Evolutionary conservation across 2,329 filamentous ascomycete species (phyloP).

Genomic region (Juglanconis juglandina): DNA sequence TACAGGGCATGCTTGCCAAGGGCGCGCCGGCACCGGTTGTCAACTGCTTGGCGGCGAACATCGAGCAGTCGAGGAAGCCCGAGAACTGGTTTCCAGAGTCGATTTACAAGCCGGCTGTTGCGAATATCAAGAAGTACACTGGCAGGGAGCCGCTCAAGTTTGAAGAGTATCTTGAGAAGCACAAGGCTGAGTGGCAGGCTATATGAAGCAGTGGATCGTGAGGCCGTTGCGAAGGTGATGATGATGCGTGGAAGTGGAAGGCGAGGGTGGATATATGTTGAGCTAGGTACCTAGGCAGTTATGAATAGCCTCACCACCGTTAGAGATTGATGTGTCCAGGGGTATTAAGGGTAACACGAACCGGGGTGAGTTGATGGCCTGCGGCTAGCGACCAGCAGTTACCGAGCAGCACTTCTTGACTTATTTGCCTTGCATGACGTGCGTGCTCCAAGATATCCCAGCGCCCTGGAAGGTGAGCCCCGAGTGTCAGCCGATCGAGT

Average conservation of each 20-base stretch:
- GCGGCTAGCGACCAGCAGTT: no score
- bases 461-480: not conserved
- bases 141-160: slow-evolving; percentile 10
- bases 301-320: no score
- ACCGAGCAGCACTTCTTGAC: no score
- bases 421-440: not conserved
- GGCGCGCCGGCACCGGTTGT: not conserved
- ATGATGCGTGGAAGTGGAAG: not conserved
- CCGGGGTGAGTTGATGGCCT: no score
- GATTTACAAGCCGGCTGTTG: not conserved
- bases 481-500: not conserved
- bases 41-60: not conserved
- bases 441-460: not conserved
- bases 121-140: slow-evolving; percentile 13
- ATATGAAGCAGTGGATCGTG: not conserved
- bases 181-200: slow-evolving; percentile 15
- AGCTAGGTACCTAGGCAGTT: no score
- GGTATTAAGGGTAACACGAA: no score
- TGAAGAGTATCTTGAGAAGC: slow-evolving; percentile 9
- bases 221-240: not conserved
- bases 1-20: not conserved
- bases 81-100: not conserved
- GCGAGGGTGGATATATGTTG: no score
- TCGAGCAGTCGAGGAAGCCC: not conserved
- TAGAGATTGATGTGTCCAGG: no score